Evolutionary conservation across 1,284 basidiomycete species (phyloP), one percentile per base, ranked within the genome.

Genomic region (Marasmius tenuissimus): DNA sequence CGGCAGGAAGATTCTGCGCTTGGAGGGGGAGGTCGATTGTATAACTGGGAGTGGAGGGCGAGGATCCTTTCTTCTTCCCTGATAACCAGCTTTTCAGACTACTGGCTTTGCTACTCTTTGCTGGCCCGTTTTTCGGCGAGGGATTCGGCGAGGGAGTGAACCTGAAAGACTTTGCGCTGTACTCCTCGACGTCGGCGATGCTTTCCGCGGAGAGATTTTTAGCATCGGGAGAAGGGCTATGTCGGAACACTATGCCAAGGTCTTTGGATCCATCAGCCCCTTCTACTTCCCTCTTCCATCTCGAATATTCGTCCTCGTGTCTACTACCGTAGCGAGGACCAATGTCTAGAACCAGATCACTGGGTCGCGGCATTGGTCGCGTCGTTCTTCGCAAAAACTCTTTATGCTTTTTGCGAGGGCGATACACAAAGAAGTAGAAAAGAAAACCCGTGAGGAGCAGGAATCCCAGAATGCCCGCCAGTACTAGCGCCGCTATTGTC

Each of bases 401-500:
- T 50, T 63, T 65, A 34, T 72, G 67, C 37, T 73, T 72, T 62
- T 69, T 68, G 16, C 80, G 80, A 38, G 83, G 83, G 37, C 83
- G 80, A 59, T 78, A 73, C 49, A 80, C 67, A 57, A 79, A 70
- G 59, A 79, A 76, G 61, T 74, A 79, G 62, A 79, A 78, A 22
- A 83, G 72, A 1, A 71, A 51, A 39, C 77, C 72, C 38, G 78
- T 69, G 53, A 81, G 60, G 10, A 84, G 63, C 22, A 88, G 59
- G 66, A 85, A 76, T 16, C 80, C 77, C 9, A 90, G 75, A 20
- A 84, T 71, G 27, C 80, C 78, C 5, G 82, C 85, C 2, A 91
- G 76, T 9, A 78, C 81, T 34, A 88, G 76, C 0, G 86, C 89
- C 34, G 87, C 88, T 59, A 88, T 83, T 0, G 86, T 85, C 47